Percentiles rank a stretch among this genome's conserved stretches.
These are phyloP conservation scores for Globisporangium splendens DNA, from an alignment of 352 stramenopile species.

Conservation along the genomic window DNA sequence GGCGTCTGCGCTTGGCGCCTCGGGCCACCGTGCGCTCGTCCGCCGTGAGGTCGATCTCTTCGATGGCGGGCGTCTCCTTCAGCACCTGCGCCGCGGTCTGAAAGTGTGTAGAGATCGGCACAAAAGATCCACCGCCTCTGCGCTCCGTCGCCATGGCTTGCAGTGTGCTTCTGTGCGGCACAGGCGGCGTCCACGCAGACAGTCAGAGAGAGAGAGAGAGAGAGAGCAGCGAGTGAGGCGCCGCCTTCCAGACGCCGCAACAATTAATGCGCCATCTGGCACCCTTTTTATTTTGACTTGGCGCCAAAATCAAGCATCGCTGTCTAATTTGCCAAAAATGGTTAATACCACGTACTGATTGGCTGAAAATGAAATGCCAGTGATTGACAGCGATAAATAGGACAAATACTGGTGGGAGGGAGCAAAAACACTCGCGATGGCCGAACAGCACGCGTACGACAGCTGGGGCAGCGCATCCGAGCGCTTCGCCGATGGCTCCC, in stretches of 20 bases:
- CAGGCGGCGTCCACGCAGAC: not conserved
- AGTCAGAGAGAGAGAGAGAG: not conserved
- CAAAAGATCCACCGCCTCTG: constrained; percentile 22
- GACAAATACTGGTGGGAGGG: not conserved
- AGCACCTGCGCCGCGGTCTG: constrained; percentile 23
- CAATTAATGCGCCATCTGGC: too few relatives aligned
- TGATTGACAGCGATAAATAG: not conserved
- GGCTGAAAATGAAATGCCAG: not conserved
- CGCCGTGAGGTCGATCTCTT: constrained; percentile 50
- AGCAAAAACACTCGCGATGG: constrained; percentile 8
- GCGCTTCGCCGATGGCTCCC: constrained; percentile 62
- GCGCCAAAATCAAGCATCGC: not conserved
- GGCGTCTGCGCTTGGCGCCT: not conserved
- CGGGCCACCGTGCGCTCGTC: constrained; percentile 9
- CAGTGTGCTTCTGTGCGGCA: not conserved
- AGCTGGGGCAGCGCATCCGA: constrained; percentile 72
- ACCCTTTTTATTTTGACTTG: not conserved
- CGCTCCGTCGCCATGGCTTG: constrained; percentile 10
- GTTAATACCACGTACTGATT: constrained; percentile 4
- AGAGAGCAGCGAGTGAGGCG: too few relatives aligned
- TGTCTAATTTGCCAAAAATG: constrained; percentile 3
- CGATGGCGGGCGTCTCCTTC: constrained; percentile 9
- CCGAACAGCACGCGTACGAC: constrained; percentile 52
- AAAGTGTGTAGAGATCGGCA: constrained; percentile 60
- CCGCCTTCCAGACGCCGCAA: too few relatives aligned